These are phyloP conservation scores for Vigna nakashimae DNA, from an alignment of 306 rosid species.

Conservation along the genomic window DNA sequence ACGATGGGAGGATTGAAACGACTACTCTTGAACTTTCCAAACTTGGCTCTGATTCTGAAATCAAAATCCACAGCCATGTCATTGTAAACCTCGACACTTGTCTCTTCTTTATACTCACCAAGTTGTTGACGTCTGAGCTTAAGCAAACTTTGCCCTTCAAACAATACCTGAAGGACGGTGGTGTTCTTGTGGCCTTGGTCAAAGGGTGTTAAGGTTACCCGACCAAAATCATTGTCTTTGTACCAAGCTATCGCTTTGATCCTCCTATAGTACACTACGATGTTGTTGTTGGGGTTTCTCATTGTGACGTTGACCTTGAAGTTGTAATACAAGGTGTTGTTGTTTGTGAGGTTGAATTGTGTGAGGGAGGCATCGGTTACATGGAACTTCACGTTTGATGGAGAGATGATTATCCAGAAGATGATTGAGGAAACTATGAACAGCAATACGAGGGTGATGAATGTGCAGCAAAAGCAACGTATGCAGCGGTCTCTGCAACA, in stretches of 20 bases:
- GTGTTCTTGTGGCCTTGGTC: slow-evolving; percentile 52
- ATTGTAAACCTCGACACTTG: slow-evolving; percentile 25
- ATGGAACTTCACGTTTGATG: slow-evolving; percentile 44
- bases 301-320: slow-evolving; percentile 46
- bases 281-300: slow-evolving; percentile 47
- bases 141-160: slow-evolving; percentile 37
- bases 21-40: background rate
- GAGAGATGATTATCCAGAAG: slow-evolving; percentile 9
- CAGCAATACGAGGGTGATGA: background rate
- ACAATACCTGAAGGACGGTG: slow-evolving; percentile 32
- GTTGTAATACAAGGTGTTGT: slow-evolving; percentile 43
- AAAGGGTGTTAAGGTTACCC: slow-evolving; percentile 44
- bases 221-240: slow-evolving; percentile 31
- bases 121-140: slow-evolving; percentile 23
- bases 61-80: slow-evolving; percentile 50
- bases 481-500: too few species aligned
- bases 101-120: slow-evolving; percentile 45
- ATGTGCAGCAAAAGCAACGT: slow-evolving; percentile 7
- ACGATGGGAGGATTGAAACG: slow-evolving; percentile 37
- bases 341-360: slow-evolving; percentile 46
- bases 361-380: slow-evolving; percentile 43
- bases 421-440: background rate
- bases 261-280: slow-evolving; percentile 31
- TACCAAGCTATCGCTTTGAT: slow-evolving; percentile 42
- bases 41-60: slow-evolving; percentile 31